Base-by-base conservation (phyloP, 2,329 filamentous ascomycete genomes). In the Metarhizium sp. region DNA sequence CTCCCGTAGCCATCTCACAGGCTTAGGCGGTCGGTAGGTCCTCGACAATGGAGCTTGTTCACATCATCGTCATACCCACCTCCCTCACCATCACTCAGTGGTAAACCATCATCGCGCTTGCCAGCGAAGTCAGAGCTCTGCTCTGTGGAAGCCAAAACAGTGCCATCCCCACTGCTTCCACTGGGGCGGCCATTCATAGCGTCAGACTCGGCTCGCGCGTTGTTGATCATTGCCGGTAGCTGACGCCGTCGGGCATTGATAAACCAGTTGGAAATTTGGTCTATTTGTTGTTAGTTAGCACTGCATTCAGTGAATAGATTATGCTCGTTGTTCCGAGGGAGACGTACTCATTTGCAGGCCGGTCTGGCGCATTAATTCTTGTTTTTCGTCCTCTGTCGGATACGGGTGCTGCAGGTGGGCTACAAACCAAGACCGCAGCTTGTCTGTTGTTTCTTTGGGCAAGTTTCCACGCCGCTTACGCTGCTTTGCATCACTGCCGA, bases 371-470 rank as follows among this genome's bases (percentile, higher is more conserved):
- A 91, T 90, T 50, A 95, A 77, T 57, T 88, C 82, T 66, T 92
- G 83, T 71, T 95, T 95, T 72, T 95, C 87, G 59, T 95, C 89
- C 69, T 95, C 89, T 4, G 85, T 91, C 1, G 90, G 90, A 67
- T 95, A 95, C 0, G 90, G 90, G 65, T 94, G 90, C 58, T 84
- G 77, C 7, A 91, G 71, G 68, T 94, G 87, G n/a, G 78, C 78
- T 52, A 85, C 72, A 61, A 95, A 92, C 91, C 91, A 96, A 0
- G 81, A 76, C 54, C 88, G 82, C 45, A 96, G 76, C 61, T 88
- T 85, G 66, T 92, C 88, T 0, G 90, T 96, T 0, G 90, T 89
- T 54, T 91, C 87, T 66, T 95, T 95, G n/a, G 91, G 91, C 3
- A 96, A 76, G 65, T 96, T 96, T 1, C 91, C 91, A 43, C 91